phyloP scores from a whole-genome alignment of 1,139 yeast genomes.

The Hyphopichia pseudoburtonii region DNA sequence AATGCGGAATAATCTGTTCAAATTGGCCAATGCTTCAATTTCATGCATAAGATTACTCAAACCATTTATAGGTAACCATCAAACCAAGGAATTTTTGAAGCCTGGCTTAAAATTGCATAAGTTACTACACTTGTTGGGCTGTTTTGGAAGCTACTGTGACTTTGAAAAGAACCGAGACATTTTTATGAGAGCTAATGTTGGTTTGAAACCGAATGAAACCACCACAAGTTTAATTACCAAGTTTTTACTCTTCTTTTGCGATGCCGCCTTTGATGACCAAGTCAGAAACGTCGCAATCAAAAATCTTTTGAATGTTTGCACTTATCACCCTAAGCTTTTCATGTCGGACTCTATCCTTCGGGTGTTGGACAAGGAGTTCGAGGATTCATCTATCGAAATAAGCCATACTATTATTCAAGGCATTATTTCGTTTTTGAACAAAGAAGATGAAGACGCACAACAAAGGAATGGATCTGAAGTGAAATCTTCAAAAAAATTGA shows the following conservation, averaged over 20 bases:
- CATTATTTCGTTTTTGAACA: slow-evolving; percentile 51
- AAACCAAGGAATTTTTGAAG: slow-evolving; percentile 15
- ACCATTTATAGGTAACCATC: slow-evolving; percentile 35
- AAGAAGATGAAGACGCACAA: slow-evolving; percentile 50
- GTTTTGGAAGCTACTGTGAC: slow-evolving; percentile 66
- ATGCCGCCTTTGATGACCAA: slow-evolving; percentile 19
- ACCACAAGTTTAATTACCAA: slow-evolving; percentile 57
- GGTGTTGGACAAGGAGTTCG: slow-evolving; percentile 54
- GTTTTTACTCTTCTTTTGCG: slow-evolving; percentile 53
- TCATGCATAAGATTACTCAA: slow-evolving; percentile 54
- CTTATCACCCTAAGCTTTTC: slow-evolving; percentile 62
- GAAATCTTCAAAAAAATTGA: slow-evolving; percentile 25
- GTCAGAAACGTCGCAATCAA: slow-evolving; percentile 53
- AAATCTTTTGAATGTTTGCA: slow-evolving; percentile 58
- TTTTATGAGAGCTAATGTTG: slow-evolving; percentile 40
- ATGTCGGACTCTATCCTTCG: slow-evolving; percentile 52
- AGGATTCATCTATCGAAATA: slow-evolving; percentile 26
- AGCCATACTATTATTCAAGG: slow-evolving; percentile 55
- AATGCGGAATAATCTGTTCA: slow-evolving; percentile 43
- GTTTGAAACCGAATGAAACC: slow-evolving; percentile 52
- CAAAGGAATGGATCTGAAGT: slow-evolving; percentile 34
- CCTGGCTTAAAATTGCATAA: slow-evolving; percentile 53
- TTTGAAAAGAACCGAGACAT: slow-evolving; percentile 47
- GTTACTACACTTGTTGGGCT: slow-evolving; percentile 62
- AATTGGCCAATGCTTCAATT: slow-evolving; percentile 59